Conservation (phyloP, 2,329 filamentous ascomycete genomes). For the Hymenotorrendiella dingleyae region DNA sequence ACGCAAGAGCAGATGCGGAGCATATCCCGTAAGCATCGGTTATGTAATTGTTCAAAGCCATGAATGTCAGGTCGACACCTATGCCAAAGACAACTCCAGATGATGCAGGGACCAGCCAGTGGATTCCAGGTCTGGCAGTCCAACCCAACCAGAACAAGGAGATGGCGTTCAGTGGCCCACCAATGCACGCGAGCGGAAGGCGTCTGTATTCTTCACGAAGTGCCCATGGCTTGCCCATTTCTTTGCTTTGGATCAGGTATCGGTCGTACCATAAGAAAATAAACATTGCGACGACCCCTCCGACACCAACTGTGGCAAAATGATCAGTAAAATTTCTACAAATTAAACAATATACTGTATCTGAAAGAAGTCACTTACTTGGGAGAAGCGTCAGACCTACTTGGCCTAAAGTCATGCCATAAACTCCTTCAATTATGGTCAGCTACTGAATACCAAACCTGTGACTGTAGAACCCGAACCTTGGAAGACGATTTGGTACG, state of each 20-base stretch:
- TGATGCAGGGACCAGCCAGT: conserved; percentile 50
- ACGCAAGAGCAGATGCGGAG: conserved; percentile 48
- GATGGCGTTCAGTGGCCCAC: conserved; percentile 37
- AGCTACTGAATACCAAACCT: conserved; percentile 47
- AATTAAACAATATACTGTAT: too few relatives aligned
- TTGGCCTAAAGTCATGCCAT: too few relatives aligned
- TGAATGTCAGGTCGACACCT: conserved; percentile 49
- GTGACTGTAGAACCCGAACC: conserved; percentile 53
- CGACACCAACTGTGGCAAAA: too few relatives aligned
- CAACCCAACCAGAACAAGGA: conserved; percentile 55
- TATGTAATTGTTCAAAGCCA: conserved; percentile 55
- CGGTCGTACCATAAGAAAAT: conserved; percentile 47
- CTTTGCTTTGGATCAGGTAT: conserved; percentile 44
- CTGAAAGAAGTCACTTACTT: too few relatives aligned
- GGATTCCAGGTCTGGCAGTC: conserved; percentile 45
- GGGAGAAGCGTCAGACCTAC: conserved; percentile 57
- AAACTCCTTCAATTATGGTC: too few relatives aligned
- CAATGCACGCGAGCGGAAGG: conserved; percentile 43
- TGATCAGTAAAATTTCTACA: too few relatives aligned
- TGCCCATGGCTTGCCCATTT: conserved; percentile 39
- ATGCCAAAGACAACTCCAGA: conserved; percentile 51
- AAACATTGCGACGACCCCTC: conserved; percentile 46
- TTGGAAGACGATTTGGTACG: conserved; percentile 59
- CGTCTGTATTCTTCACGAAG: conserved; percentile 46
- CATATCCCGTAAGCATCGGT: conserved; percentile 52